These are phyloP conservation scores for Tubosaeta sp. DNA, from an alignment of 768 basidiomycete species.

Conservation along the genomic window DNA sequence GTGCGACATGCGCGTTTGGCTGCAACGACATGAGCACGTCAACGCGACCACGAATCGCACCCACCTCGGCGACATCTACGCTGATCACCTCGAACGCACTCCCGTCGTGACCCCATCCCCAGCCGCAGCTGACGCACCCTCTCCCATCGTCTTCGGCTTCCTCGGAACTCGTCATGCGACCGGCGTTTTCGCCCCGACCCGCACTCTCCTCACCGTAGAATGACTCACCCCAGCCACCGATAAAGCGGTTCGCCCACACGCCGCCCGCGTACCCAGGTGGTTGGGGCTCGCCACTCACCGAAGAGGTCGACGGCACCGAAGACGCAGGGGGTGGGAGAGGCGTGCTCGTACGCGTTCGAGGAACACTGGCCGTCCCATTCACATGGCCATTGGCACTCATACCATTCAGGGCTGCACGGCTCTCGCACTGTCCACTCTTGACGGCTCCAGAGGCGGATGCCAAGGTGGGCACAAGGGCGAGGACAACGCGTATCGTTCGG, in stretches of 20 bases:
- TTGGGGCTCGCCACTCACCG: slow-evolving; percentile 24
- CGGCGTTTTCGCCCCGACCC: slow-evolving; percentile 24
- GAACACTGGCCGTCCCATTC: slow-evolving; percentile 28
- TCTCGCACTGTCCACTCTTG: slow-evolving; percentile 21
- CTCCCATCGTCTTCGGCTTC: slow-evolving; percentile 55
- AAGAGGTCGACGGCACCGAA: slow-evolving; percentile 23
- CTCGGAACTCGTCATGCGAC: slow-evolving; percentile 30
- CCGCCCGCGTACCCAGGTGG: slow-evolving; percentile 27
- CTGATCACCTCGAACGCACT: slow-evolving; percentile 68
- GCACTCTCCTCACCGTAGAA: slow-evolving; percentile 30
- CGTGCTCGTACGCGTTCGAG: slow-evolving; percentile 28
- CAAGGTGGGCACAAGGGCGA: slow-evolving; percentile 36
- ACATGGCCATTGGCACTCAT: slow-evolving; percentile 24
- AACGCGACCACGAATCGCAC: slow-evolving; percentile 14
- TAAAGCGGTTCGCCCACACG: slow-evolving; percentile 35
- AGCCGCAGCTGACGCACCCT: slow-evolving; percentile 59
- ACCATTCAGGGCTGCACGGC: slow-evolving; percentile 15
- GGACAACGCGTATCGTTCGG: slow-evolving; percentile 38
- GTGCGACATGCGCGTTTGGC: slow-evolving; percentile 49
- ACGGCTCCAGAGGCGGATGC: slow-evolving; percentile 45
- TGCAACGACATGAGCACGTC: slow-evolving; percentile 21
- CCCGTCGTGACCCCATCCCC: slow-evolving; percentile 80
- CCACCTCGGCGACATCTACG: slow-evolving; percentile 61
- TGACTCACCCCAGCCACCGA: slow-evolving; percentile 40
- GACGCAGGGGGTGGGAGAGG: slow-evolving; percentile 21